Base-by-base conservation (phyloP, 1,284 basidiomycete genomes). In the Phylloporus gajari region DNA sequence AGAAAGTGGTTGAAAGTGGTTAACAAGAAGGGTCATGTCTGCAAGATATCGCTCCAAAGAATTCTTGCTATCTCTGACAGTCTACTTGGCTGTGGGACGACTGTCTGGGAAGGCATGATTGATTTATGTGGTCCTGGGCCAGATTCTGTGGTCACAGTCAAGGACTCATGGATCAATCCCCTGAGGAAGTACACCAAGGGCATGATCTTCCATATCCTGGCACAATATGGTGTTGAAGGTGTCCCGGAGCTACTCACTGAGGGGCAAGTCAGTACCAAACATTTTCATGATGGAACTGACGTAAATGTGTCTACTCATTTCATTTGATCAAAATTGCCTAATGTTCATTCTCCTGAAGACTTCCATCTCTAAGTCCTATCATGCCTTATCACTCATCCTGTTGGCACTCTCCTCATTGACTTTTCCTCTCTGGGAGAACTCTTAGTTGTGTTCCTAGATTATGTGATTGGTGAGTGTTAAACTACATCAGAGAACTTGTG, bases 111-210 rank as follows among this genome's bases (percentile, higher is more conserved):
- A 35, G 35, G 35, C 8, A 8, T 35, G 35, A 35, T 35, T 35
- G 35, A 35, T 35, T 35, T 35, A 35, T 4, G 35, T 35, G 35
- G 35, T 35, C 35, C 35, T 35, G 8, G 35, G 8, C 35, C 35
- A 35, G 35, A 35, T 35, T 35, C 35, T 35, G 35, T 35, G 35
- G 35, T 35, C 35, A 35, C 35, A 35, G 35, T 35, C 35, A 35
- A 25, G 65, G 65, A 74, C 25, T 44, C 44, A 0, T 73, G 72
- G 72, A 74, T 60, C 1, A 68, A 74, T 35, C 48, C 70, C 72
- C 60, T 74, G 1, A 40, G 68, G 56, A 73, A 74, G 40, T 72
- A 70, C 19, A 65, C 61, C 12, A 53, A 72, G 21, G 68, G 65
- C 6, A 65, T 63, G 42, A 73, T 73, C 17, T 25, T 74, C 1